Evolutionary conservation across 352 stramenopile species (phyloP).

Genomic region (Plasmopara viticola): DNA sequence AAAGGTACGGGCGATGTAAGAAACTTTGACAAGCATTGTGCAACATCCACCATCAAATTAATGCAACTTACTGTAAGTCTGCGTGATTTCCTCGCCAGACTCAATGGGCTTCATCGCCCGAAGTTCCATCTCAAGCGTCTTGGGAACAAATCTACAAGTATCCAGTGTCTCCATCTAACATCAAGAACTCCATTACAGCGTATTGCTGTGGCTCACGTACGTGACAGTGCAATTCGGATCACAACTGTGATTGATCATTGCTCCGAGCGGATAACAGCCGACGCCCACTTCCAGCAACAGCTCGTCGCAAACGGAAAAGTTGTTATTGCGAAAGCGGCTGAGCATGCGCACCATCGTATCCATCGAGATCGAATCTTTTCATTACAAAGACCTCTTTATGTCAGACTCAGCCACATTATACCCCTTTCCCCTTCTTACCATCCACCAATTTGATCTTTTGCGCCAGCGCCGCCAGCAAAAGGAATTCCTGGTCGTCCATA

Average conservation of each 20-base stretch:
- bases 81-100: conserved; percentile 47
- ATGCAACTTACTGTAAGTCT: conserved; percentile 47
- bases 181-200: neutral
- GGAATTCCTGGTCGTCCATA: conserved; percentile 36
- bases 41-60: neutral
- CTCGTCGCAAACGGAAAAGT: conserved; percentile 71
- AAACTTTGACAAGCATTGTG: neutral
- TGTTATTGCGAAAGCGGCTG: conserved; percentile 71
- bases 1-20: neutral
- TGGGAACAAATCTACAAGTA: conserved; percentile 27
- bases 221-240: conserved; percentile 58
- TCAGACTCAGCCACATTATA: conserved; percentile 1
- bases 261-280: conserved; percentile 55
- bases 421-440: conserved; percentile 10
- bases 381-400: neutral
- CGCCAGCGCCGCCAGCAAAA: conserved; percentile 39
- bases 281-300: conserved; percentile 44
- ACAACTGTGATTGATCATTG: conserved; percentile 80
- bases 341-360: conserved; percentile 54
- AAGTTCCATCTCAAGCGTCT: conserved; percentile 41
- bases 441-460: conserved; percentile 51
- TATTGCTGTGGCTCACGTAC: conserved; percentile 23
- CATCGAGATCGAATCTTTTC: conserved; percentile 17
- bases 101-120: conserved; percentile 47
- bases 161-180: neutral